Base-by-base conservation (phyloP, 2,329 filamentous ascomycete genomes). In the Penicillium janthinellum region DNA sequence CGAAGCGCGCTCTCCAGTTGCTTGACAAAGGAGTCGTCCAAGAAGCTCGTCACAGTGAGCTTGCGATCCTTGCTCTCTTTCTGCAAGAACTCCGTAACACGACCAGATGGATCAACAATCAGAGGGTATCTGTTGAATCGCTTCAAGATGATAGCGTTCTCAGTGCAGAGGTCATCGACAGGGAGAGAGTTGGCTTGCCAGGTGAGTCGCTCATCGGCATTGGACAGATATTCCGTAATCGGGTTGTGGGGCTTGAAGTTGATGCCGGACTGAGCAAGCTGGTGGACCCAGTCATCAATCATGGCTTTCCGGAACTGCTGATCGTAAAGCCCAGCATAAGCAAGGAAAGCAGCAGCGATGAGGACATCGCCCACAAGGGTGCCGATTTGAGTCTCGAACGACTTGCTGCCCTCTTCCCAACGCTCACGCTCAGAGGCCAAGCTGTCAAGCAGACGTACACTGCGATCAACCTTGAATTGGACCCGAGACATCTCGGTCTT, bases 71-170 rank as follows among this genome's bases (percentile, higher is more conserved):
- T 94, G 83, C 90, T 95, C 78, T 98, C 92, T 72, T 93, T 94
- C 77, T 96, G 91, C 71, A 99, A 76, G 81, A 98, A 99, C 70
- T 99, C 95, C 0, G 92, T 95, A 22, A 94, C 92, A 66, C 95
- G 87, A 44, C 95, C 95, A 14, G 95, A 98, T 1, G 96, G 96
- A 76, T 99, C 95, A 74, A 99, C 96, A 76, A 99, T 98, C 61
- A 99, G 86, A 47, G 96, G 95, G 76, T 99, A 99, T 64, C 95
- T 87, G 81, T 99, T 99, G 87, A 97, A 99, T 59, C 95, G 89
- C 82, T 98, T 92, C 62, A 99, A 86, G 67, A 99, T 90, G 71
- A 99, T 97, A 47, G 96, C 95, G 72, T 99, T 99, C 78, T 99
- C 95, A 0, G 95, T 99, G 83, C 95, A 99, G 42, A 99, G 85